Evolutionary conservation across 75 land plant species (phyloP), one percentile per base, ranked within the genome.

Genomic region (Azolla pinnata): DNA sequence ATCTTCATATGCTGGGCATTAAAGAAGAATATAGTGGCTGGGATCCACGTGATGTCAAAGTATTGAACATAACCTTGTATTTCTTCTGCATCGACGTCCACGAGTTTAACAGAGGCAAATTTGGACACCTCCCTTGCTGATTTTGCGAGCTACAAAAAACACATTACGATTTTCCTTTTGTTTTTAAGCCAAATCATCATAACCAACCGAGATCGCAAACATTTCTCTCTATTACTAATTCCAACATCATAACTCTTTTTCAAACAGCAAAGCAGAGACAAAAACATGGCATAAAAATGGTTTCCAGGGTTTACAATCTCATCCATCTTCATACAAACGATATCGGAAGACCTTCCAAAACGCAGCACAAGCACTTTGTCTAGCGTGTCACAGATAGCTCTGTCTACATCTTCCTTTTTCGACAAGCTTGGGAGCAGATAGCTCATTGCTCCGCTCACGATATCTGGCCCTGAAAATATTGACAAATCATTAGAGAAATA

Each of bases 1-100:
- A 92, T 92, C 79, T 88, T 92, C 97, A 92, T 92, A 59, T 92
- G 97, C 23, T 92, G 95, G 27, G 97, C 95, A 77, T 92, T 92
- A 81, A 92, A 88, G 84, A 92, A 92, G 72, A 88, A 92, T 9
- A 92, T 60, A 0, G 90, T 92, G 2, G 97, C 84, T 5, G 97
- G 96, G 32, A 83, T 76, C 45, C 75, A 51, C n/a, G 84, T 80
- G 27, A 92, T 85, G 70, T 92, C 96, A 59, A 92, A 92, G 60
- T 92, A 92, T 46, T 85, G 78, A 23, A 85, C 69, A 62, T 92
- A 92, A 27, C 85, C 82, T 58, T 76, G 82, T 56, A 83, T 73
- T 20, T 81, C 97, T 33, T 78, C 80, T 0, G 96, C 77, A 60
- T 92, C 96, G 18, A 74, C 67, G 53, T 92, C 97, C 20, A 83